Base-by-base conservation (phyloP, 495 filamentous ascomycete genomes). In the Thermothielavioides terrestris region DNA sequence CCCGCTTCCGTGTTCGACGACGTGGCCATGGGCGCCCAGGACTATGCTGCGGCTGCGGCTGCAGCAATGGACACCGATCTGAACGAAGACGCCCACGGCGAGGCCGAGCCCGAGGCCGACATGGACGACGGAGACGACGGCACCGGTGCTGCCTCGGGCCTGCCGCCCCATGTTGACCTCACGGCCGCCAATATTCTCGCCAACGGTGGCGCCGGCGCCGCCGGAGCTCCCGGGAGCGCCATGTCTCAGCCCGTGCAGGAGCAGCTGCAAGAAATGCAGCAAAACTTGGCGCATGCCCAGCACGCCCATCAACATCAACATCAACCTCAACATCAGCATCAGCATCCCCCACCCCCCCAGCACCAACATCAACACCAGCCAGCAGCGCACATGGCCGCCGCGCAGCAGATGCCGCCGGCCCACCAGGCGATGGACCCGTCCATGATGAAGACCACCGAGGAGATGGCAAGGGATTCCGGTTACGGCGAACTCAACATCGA, bases 1-100 rank as follows among this genome's bases (percentile, higher is more conserved):
- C 75, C 78, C 8, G 32, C 59, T 17, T 40, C 64, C 78, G 38
- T 81, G 75, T 60, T 82, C 76, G 66, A 76, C 67, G 53, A 58
- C 48, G 49, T 49, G 35, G 28, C 32, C 32, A 61, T 65, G 57
- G 50, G 43, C 2, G 70, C 77, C 20, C 78, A 82, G 46, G 56
- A 62, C 22, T 58, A 60, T 46, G 58, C 65, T 14, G 68, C 69
- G 10, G 68, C 67, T 27, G 67, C 66, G 9, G 68, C 67, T 30
- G 67, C 65, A 7, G 62, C 63, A 22, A 64, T 67, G 47, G 64
- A 63, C 41, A 61, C 61, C 32, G 62, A 49, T 50, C 57, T 55
- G 38, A 36, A 36, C 36, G 51, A 35, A 32, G 60, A 65, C 34
- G 51, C 48, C 46, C 55, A 58, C 18, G 62, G 52, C 44, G 64